Percentiles rank a stretch among this genome's conserved stretches.
phyloP scores from a whole-genome alignment of 441 rosid species.

The Croton setiger region DNA sequence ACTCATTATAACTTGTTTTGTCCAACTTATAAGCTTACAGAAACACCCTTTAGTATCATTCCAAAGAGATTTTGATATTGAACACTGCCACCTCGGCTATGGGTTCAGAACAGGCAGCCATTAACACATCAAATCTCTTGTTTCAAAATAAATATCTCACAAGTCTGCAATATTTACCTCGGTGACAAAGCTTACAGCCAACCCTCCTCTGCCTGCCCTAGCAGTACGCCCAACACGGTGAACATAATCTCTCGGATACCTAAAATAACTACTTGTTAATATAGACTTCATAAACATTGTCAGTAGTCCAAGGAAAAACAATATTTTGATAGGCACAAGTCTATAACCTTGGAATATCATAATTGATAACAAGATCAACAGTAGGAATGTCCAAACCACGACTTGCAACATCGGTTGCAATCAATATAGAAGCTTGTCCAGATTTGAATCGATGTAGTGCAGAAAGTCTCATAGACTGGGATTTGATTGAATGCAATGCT shows the following conservation, averaged over 20 bases:
- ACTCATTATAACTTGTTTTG: too few relatives aligned
- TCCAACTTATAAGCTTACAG: too few relatives aligned
- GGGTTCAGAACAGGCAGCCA: background rate
- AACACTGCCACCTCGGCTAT: too few relatives aligned
- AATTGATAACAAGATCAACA: conserved; percentile 90
- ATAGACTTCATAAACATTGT: conserved; percentile 4
- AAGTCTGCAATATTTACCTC: conserved; percentile 43
- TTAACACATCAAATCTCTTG: background rate
- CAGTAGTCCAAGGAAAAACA: background rate
- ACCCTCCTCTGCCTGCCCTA: conserved; percentile 94
- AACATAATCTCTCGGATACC: conserved; percentile 86
- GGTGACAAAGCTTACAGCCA: conserved; percentile 76
- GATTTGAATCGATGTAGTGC: conserved; percentile 86
- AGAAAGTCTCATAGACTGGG: conserved; percentile 77
- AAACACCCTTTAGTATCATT: background rate
- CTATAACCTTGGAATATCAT: conserved; percentile 81
- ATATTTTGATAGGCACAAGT: background rate
- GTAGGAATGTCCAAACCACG: conserved; percentile 97
- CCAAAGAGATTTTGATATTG: background rate
- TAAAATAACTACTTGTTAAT: conserved; percentile 24
- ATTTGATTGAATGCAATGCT: conserved; percentile 73
- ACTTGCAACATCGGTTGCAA: conserved; percentile 94
- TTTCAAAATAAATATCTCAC: background rate
- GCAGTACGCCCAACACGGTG: conserved; percentile 99
- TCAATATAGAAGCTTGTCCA: conserved; percentile 66